Base-by-base conservation (phyloP, 176 grass and related monocot genomes). In the Carex cristatella region DNA sequence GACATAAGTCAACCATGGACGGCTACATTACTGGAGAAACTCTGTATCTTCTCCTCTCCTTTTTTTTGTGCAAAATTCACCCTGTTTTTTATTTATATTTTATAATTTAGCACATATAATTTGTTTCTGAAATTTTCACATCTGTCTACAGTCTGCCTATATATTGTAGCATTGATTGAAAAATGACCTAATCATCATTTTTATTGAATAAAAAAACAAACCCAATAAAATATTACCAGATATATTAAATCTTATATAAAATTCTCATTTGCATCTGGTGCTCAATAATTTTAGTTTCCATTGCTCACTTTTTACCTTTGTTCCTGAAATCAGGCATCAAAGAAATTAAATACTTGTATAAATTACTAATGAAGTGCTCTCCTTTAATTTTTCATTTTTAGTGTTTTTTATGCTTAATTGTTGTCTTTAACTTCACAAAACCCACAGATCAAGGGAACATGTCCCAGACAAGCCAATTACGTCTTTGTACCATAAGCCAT, bases 361-460 rank as follows among this genome's bases (percentile, higher is more conserved):
- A 7, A 75, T 28, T 54, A 28, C 19, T 75, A 23, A 74, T 30
- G 71, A 75, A 75, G 71, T 75, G 71, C 48, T 75, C 9, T 7
- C 19, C 46, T 14, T 75, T 74, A 75, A 30, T 42, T 38, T 46
- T 14, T 54, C 19, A 75, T 75, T 75, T 75, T 14, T 75, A 28
- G 10, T 54, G 71, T 8, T 14, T 46, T 69, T 31, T 10, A 75
- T 75, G 19, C 71, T 75, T 75, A 75, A 75, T 75, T 75, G 4
- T 75, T 28, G 46, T 54, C 46, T 75, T 75, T 54, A 38, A 68
- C 32, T 16, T 68, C 65, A 38, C 65, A 68, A 75, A 75, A 54
- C 71, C 46, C 71, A 75, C 9, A 75, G 2, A 75, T 75, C 71
- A 75, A 75, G 73, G 73, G 49, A 78, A 78, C 73, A 57, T 78